A percentile compares a stretch with the other conserved stretches of the same genome.
These are phyloP conservation scores for Backusella tarrabulga DNA, from an alignment of 192 early-diverging fungal genomes.

Conservation along the genomic window DNA sequence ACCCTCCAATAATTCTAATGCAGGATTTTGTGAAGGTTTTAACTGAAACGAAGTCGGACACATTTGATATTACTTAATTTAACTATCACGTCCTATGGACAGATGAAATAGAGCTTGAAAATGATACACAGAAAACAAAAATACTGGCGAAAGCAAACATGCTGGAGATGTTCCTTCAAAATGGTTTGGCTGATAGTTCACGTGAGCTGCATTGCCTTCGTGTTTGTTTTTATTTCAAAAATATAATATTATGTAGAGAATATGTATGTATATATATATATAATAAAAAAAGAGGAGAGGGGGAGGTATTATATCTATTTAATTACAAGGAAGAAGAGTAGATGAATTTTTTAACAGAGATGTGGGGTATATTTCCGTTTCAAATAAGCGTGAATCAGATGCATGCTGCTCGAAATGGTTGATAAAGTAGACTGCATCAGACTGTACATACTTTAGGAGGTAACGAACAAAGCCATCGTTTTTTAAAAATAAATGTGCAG, in stretches of 20 bases:
- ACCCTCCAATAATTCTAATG: not conserved
- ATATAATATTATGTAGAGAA: not conserved
- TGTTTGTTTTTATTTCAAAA: conserved; percentile 2
- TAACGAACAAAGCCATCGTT: not conserved
- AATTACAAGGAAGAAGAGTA: conserved; percentile 1
- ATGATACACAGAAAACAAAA: not conserved
- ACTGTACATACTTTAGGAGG: not conserved
- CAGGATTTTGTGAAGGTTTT: not conserved
- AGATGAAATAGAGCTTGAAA: not conserved
- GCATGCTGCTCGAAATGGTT: not conserved
- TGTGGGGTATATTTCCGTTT: not conserved
- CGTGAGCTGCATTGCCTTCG: not conserved
- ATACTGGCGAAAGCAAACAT: not conserved
- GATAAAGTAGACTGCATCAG: not conserved
- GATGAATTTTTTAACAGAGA: not conserved
- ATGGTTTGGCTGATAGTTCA: not conserved
- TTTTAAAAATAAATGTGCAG: not conserved
- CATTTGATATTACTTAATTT: not conserved
- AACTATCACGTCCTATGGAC: not conserved
- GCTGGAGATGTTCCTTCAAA: not conserved
- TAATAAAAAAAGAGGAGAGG: not conserved
- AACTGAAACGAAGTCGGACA: not conserved
- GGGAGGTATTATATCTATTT: not conserved
- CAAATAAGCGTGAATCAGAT: not conserved
- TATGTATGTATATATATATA: not conserved